Evolutionary conservation across 805 yeast species (phyloP), one percentile per base, ranked within the genome.

Genomic region (Kuraishia floccosa): DNA sequence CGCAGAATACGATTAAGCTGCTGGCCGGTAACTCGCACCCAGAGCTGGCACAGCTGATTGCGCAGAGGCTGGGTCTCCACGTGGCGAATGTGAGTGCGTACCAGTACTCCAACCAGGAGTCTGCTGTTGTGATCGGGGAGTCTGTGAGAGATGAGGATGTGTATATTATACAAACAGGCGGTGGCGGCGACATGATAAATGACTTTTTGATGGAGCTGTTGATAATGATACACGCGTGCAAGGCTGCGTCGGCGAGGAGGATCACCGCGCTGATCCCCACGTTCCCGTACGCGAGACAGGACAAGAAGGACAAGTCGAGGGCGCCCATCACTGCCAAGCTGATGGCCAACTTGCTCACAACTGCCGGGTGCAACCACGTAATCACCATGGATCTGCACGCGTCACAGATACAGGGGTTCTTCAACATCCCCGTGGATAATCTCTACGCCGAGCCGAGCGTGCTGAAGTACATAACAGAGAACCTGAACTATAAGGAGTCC

Each of bases 381-480:
- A 86, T 89, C 40, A 91, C 97, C 15, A 79, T 89, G 93, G 98
- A 89, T 54, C 63, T 89, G 41, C 98, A 89, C 51, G 97, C 97
- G 6, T 82, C 96, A 8, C 98, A 89, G 55, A 91, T 91, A 45
- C 97, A 91, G 62, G 98, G 98, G 2, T 89, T 89, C 50, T 89
- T 89, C 63, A 76, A 76, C 39, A 85, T 85, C 22, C 97, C 98
- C 3, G 97, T 89, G 17, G 97, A 89, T 58, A 91, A 89, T 49
- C 65, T 89, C 39, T 89, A 87, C 46, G 96, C 95, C 13, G 97
- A 91, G 50, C 97, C 98, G 29, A 73, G 79, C 34, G 93, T 83
- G 14, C 68, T 89, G 29, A 63, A 81, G 42, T 91, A 83, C 54
- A 83, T 89, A 43, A 74, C 70, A 39, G 82, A 75, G 37, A 68